Conservation (phyloP, 202 grass and related monocot genomes). For the Tripidium arundinaceum region DNA sequence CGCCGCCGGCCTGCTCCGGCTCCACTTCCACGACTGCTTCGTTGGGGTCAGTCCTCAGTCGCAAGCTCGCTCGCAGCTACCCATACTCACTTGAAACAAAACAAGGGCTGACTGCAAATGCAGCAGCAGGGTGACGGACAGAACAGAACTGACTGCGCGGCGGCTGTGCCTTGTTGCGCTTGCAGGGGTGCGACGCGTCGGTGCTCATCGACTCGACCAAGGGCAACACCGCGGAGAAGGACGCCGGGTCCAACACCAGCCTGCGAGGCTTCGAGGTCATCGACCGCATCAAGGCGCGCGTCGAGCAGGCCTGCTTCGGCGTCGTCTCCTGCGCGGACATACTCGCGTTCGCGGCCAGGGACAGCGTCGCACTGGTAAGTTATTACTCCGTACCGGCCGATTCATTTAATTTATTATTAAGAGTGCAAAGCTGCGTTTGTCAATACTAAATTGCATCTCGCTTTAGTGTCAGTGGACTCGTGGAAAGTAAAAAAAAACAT, state of each 20-base stretch:
- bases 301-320: conserved; percentile 68
- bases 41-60: conserved; percentile 37
- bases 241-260: conserved; percentile 74
- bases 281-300: conserved; percentile 58
- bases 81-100: too few species aligned
- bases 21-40: conserved; percentile 94
- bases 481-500: too few species aligned
- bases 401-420: not conserved
- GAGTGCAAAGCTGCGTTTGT: not conserved
- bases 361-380: conserved; percentile 61
- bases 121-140: not conserved
- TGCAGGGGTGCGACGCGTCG: conserved; percentile 81
- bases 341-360: conserved; percentile 86
- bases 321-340: conserved; percentile 91
- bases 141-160: not conserved
- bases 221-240: conserved; percentile 83
- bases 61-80: too few species aligned
- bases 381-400: not conserved
- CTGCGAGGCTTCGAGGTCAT: conserved; percentile 82
- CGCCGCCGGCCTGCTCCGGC: conserved; percentile 57
- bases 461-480: not conserved
- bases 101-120: too few species aligned
- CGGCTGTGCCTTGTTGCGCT: too few species aligned
- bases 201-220: conserved; percentile 77
- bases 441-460: not conserved